Percentiles rank a stretch among this genome's conserved stretches.
Conservation (phyloP, 306 rosid species). For the barrel medic (Medicago truncatula) region MtrunA17r5.0-ANR NC_053045.1:61508501-61509000, state of each 20-base stretch:
- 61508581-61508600: not conserved
- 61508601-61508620: no score
- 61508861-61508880: not conserved
- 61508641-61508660: not conserved
- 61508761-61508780: not conserved
- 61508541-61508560: not conserved
- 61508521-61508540: not conserved
- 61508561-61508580: not conserved
- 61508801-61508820: not conserved
- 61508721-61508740: not conserved
- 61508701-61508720: not conserved
- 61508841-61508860: not conserved
- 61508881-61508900: not conserved
- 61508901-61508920: not conserved
- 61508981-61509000: constrained; percentile 33
- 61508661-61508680: not conserved
- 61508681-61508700: not conserved
- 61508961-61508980: constrained; percentile 3
- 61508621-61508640: no score
- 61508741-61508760: not conserved
- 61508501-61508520: not conserved
- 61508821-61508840: not conserved
- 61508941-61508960: constrained; percentile 7
- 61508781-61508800: not conserved
- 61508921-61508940: constrained; percentile 2